Evolutionary conservation across 768 basidiomycete species (phyloP).

Genomic region (Suillus luteus): DNA sequence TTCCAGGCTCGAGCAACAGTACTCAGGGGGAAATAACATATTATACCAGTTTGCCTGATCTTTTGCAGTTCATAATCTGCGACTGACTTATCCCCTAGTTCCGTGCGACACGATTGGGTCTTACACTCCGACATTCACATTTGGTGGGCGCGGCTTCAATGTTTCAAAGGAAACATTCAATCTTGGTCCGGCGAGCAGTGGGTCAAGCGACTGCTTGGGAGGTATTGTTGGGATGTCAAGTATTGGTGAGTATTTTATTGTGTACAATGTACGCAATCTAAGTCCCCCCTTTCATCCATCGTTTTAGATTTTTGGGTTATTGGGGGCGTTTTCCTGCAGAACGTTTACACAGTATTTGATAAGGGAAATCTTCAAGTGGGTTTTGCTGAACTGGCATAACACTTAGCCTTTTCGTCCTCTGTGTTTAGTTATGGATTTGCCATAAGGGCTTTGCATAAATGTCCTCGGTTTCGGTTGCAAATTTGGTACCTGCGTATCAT

Average conservation of each 20-base stretch:
- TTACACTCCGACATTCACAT: conserved; percentile 37
- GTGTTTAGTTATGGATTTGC: not conserved
- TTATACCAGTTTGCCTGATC: not conserved
- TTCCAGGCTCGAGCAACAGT: conserved; percentile 29
- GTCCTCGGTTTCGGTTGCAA: not conserved
- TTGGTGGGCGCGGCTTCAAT: conserved; percentile 41
- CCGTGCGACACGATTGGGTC: conserved; percentile 33
- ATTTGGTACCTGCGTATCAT: not conserved
- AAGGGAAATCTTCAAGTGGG: conserved; percentile 36
- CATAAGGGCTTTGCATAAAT: not conserved
- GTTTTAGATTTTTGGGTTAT: conserved; percentile 34
- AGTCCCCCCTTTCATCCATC: not conserved
- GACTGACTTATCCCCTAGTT: conserved; percentile 21
- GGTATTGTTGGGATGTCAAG: conserved; percentile 31
- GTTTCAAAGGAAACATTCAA: conserved; percentile 42
- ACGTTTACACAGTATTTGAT: conserved; percentile 36
- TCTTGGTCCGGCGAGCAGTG: conserved; percentile 37
- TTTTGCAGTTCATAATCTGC: not conserved
- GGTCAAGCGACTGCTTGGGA: conserved; percentile 38
- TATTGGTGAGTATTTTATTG: conserved; percentile 3
- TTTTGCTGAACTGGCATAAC: conserved; percentile 40
- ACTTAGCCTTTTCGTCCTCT: not conserved
- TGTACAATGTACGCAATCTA: not conserved
- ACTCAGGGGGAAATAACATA: not conserved
- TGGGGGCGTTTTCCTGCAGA: conserved; percentile 37